These are phyloP conservation scores for Taphrina communis DNA, from an alignment of 1,139 yeast species.

Conservation along the genomic window DNA sequence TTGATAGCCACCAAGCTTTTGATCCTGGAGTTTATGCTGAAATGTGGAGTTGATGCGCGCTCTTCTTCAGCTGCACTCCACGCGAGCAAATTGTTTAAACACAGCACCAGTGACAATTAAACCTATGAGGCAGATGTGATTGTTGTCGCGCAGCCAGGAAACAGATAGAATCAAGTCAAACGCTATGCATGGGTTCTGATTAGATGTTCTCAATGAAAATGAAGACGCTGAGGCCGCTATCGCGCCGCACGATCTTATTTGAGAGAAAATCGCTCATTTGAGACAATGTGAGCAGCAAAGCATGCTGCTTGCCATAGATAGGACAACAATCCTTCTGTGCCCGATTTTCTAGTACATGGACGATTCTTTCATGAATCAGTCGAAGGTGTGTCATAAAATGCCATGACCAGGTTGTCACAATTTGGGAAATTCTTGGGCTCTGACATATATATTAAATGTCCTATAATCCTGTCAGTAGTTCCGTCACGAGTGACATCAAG, in stretches of 20 bases:
- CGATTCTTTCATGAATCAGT: no score
- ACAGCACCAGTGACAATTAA: not conserved
- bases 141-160: no score
- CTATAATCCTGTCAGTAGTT: constrained; percentile 21
- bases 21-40: not conserved
- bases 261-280: constrained; percentile 12
- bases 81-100: no score
- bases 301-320: not conserved
- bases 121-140: no score
- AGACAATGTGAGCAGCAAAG: not conserved
- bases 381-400: no score
- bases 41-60: not conserved
- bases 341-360: no score
- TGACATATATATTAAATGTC: constrained; percentile 2
- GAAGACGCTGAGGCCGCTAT: not conserved
- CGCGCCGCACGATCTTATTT: constrained; percentile 8
- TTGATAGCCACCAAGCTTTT: not conserved
- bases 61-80: not conserved
- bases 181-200: not conserved
- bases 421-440: no score
- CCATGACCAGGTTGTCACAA: no score
- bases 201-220: not conserved
- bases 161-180: no score
- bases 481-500: constrained; percentile 1
- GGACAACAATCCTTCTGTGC: no score